Base-by-base conservation (phyloP, 2,329 filamentous ascomycete species). In the Hyphodiscus sp. region DNA sequence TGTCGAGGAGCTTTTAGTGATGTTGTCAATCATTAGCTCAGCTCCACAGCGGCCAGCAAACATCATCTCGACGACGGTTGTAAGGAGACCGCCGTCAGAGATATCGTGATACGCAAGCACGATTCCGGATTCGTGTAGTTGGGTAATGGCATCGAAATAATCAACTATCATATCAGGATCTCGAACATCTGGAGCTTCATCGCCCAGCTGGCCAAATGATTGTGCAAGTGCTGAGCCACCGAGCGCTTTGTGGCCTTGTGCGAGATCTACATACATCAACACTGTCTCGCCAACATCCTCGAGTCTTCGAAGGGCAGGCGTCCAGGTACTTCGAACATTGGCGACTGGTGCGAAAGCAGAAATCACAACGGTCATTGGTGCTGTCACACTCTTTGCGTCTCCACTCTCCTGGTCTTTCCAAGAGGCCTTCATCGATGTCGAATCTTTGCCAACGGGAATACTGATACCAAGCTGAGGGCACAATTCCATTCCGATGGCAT, bases 341-440 rank as follows among this genome's bases (percentile, higher is more conserved):
- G 87, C 81, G 2, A 96, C 91, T 1, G 90, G 82, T 1, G 87
- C 86, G 66, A 97, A 96, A 1, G 94, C 89, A 5, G 94, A 91
- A 62, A 97, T 91, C 52, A 96, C 85, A 6, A 95, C 79, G 0
- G 92, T 95, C 63, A 97, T 82, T 1, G 94, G 94, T 4, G 94
- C 89, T 41, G 90, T 96, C 48, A 97, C 92, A 61, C 91, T 91
- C 74, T 88, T 94, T 15, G 79, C 73, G 57, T 87, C 78, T 18
- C 82, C 80, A 29, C 76, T 81, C 53, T 79, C 74, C 57, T 76
- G 75, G 61, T 92, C 87, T 66, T 83, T 87, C 94, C 94, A 97
- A 52, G 90, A 90, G 65, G 95, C 92, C 77, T 96, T 96, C 94
- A 99, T 97, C 2, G 91, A 96, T 71, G 95, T 96, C 0, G 92